Conservation (phyloP, 2,329 filamentous ascomycete species). For the Lecanicillium sp. region DNA sequence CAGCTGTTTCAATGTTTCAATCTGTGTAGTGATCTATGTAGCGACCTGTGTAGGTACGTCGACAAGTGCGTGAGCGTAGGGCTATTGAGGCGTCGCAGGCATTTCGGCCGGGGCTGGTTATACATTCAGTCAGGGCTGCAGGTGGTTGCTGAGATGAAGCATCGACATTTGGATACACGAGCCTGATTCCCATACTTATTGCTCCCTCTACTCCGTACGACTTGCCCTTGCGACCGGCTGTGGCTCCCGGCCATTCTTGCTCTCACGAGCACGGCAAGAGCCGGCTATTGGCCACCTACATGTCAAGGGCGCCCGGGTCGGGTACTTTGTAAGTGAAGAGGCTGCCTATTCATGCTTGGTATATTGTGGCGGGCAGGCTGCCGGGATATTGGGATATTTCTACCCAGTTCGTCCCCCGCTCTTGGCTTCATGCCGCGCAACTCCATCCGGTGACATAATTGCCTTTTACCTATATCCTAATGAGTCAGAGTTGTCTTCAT, state of each 20-base stretch:
- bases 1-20: not conserved
- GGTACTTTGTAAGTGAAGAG: not conserved
- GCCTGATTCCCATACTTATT: not conserved
- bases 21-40: not conserved
- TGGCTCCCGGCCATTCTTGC: conserved; percentile 8
- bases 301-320: not conserved
- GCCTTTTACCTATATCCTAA: no score
- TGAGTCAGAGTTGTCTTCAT: no score
- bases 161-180: not conserved
- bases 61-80: no score
- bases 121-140: not conserved
- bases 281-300: conserved; percentile 6
- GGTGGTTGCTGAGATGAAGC: not conserved
- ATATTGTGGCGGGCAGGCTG: not conserved
- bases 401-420: no score
- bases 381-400: not conserved
- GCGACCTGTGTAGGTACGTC: not conserved
- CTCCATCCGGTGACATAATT: no score
- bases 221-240: not conserved
- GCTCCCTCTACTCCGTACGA: not conserved
- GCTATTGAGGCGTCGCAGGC: not conserved
- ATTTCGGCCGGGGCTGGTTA: not conserved
- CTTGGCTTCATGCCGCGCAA: no score
- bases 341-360: not conserved
- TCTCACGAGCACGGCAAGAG: conserved; percentile 7